Evolutionary conservation across 163 green algal species (phyloP), one percentile per base, ranked within the genome.

Genomic region (Chloromonas sp.): DNA sequence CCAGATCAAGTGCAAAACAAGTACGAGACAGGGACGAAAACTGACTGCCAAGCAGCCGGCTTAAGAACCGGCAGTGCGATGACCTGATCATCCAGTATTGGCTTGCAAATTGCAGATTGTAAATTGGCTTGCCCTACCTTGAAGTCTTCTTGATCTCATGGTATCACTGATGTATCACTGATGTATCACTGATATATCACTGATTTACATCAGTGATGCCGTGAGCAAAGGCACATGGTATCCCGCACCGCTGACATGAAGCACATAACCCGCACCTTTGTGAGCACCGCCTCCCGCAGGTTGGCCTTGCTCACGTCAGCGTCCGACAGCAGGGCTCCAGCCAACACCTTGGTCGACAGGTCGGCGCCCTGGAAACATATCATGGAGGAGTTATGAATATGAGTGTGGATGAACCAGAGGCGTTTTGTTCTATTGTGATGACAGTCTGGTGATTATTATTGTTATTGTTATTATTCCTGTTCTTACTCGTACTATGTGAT

Each of bases 251-350:
- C 83, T 11, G 58, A 3, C 15, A 60, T 83, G 3, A 58, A 85
- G 15, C 70, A 58, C 70, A 58, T 15, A 11, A 82, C 66, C 14
- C 14, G 91, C 93, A 36, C 36, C 92, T 99, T 99, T 80, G 91
- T 96, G 60, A 99, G 91, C 81, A 99, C 94, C n/a, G 89, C 91
- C 91, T 98, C 96, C 82, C 89, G 89, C 85, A 99, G 82, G 88
- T 98, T 97, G n/a, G 92, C 85, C 60, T 89, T 85, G 14, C 86
- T 88, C 14, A 97, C 89, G 85, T 96, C 89, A 57, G 92, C 86
- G n/a, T 95, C 93, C 3, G 85, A 62, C 86, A 98, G 92, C 58
- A 98, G 87, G 5, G 93, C 96, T 14, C 95, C 96, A n/a, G 95
- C 94, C 78, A 99, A 90, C 66, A 94, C 95, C 87, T 96, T 98